Evolutionary conservation across 805 yeast genomes (phyloP).

Genomic region (Candida awuae): DNA sequence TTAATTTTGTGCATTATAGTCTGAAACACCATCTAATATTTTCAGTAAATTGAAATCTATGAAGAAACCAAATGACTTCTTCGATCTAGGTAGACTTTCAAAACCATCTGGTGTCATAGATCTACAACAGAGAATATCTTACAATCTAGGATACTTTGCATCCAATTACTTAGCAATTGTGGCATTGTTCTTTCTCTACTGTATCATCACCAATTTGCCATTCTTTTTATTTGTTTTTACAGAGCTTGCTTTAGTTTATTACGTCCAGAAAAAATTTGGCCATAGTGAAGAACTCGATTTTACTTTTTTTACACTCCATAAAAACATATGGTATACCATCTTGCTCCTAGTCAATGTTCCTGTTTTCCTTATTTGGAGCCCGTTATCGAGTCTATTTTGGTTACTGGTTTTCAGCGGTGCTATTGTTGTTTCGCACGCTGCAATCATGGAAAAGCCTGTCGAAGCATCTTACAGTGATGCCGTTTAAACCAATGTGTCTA

Average conservation of each 20-base stretch:
- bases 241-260: conserved; percentile 33
- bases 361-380: conserved; percentile 64
- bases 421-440: conserved; percentile 76
- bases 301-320: conserved; percentile 53
- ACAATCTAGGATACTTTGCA: conserved; percentile 75
- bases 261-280: conserved; percentile 31
- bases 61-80: conserved; percentile 83
- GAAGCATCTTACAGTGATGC: conserved; percentile 86
- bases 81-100: conserved; percentile 75
- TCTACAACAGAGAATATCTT: conserved; percentile 72
- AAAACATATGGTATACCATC: conserved; percentile 78
- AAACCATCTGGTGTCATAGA: conserved; percentile 81
- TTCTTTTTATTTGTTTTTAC: conserved; percentile 66
- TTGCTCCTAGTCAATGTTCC: conserved; percentile 57
- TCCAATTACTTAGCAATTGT: conserved; percentile 76
- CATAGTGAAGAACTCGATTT: conserved; percentile 21
- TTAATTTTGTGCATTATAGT: conserved; percentile 11
- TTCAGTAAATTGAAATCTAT: conserved; percentile 59
- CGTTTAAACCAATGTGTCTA: conserved; percentile 28
- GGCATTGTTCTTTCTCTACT: conserved; percentile 60
- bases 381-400: conserved; percentile 87
- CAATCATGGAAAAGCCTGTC: conserved; percentile 88
- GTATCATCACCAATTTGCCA: conserved; percentile 73
- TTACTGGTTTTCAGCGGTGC: conserved; percentile 78
- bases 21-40: conserved; percentile 35